Conservation (phyloP, 192 early-diverging fungal species). For the Linnemannia schmuckeri region DNA sequence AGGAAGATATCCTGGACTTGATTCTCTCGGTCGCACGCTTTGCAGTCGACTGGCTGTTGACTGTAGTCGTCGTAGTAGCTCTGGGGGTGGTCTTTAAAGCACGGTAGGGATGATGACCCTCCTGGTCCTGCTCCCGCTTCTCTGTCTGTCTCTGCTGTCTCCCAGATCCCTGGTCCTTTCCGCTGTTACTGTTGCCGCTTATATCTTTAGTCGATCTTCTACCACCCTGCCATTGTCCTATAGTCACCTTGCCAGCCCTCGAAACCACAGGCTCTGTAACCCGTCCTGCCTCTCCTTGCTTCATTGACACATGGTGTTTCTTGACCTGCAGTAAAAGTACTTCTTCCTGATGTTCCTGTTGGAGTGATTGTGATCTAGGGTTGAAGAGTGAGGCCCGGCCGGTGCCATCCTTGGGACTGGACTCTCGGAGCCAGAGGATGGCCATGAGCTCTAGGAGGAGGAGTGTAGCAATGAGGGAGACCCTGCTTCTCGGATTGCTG, state of each 20-base stretch:
- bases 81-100: neutral
- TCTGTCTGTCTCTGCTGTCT: constrained; percentile 2
- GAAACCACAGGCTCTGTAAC: neutral
- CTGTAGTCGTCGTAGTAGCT: neutral
- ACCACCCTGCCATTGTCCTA: neutral
- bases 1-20: neutral
- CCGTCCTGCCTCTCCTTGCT: neutral
- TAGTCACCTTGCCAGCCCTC: neutral
- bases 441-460: constrained; percentile 35
- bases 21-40: neutral
- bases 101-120: neutral
- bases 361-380: neutral
- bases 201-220: neutral
- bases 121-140: neutral
- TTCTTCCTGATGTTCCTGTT: neutral
- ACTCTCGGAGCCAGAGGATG: constrained; percentile 32
- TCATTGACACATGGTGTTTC: neutral
- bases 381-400: neutral
- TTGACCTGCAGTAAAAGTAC: neutral
- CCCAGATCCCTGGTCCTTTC: neutral
- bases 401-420: neutral
- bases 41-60: neutral
- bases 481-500: constrained; percentile 32
- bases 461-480: constrained; percentile 15
- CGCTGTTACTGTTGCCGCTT: neutral